Evolutionary conservation across 352 stramenopile genomes (phyloP).

Genomic region (Phytophthora kernoviae): DNA sequence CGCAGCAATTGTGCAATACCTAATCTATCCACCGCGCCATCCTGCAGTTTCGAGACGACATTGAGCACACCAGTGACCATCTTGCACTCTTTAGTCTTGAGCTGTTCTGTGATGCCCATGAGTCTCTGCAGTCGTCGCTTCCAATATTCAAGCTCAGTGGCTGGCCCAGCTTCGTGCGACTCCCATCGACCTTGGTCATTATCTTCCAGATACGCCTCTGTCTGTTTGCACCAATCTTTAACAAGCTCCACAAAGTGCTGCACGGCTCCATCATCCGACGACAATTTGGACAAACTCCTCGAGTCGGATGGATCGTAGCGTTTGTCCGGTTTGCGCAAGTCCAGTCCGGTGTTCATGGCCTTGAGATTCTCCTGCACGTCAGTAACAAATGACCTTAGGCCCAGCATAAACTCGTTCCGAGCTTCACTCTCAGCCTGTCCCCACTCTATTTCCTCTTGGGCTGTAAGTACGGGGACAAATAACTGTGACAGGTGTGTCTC

Average conservation of each 20-base stretch:
- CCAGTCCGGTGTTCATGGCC: slow-evolving; percentile 86
- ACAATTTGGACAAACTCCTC: slow-evolving; percentile 69
- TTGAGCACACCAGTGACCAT: slow-evolving; percentile 86
- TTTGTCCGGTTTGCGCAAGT: slow-evolving; percentile 89
- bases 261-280: slow-evolving; percentile 71
- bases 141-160: slow-evolving; percentile 90
- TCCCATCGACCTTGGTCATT: slow-evolving; percentile 84
- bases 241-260: slow-evolving; percentile 89
- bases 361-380: slow-evolving; percentile 91
- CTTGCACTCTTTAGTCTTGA: slow-evolving; percentile 90
- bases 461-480: slow-evolving; percentile 62
- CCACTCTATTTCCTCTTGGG: slow-evolving; percentile 54
- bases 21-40: slow-evolving; percentile 67
- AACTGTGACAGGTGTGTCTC: slow-evolving; percentile 77
- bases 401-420: slow-evolving; percentile 85
- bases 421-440: slow-evolving; percentile 66
- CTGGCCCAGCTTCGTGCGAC: slow-evolving; percentile 77
- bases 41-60: slow-evolving; percentile 80
- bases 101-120: slow-evolving; percentile 89
- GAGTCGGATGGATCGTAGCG: slow-evolving; percentile 72
- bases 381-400: slow-evolving; percentile 77
- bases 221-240: slow-evolving; percentile 90
- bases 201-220: slow-evolving; percentile 85
- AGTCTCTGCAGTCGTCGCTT: slow-evolving; percentile 80
- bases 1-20: slow-evolving; percentile 63